Conservation (phyloP, 805 yeast genomes). For the Myxozyma melibiosi region DNA sequence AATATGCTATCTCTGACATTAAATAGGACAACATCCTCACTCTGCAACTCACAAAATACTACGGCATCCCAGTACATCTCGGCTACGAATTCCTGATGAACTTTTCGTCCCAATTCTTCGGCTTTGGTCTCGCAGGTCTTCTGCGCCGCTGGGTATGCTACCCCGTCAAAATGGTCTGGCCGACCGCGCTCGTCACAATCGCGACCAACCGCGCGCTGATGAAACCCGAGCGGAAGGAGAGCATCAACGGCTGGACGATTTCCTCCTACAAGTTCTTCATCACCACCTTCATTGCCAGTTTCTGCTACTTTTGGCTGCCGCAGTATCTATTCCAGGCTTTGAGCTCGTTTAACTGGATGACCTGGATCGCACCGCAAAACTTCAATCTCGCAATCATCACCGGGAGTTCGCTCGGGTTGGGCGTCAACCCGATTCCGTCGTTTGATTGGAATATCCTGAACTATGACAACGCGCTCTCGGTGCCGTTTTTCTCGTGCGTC, state of each 20-base stretch:
- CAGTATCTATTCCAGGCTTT: conserved; percentile 62
- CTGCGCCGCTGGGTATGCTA: conserved; percentile 60
- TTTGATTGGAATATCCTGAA: conserved; percentile 71
- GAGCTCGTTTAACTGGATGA: conserved; percentile 59
- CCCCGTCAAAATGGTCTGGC: conserved; percentile 72
- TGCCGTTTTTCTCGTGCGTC: conserved; percentile 41
- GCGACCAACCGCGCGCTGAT: conserved; percentile 57
- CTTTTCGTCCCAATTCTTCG: conserved; percentile 62
- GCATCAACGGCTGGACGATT: conserved; percentile 65
- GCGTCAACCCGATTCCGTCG: conserved; percentile 59
- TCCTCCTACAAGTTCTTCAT: conserved; percentile 55
- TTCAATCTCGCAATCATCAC: conserved; percentile 63
- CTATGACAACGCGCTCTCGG: conserved; percentile 31
- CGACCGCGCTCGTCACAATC: conserved; percentile 60
- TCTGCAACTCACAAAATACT: conserved; percentile 36
- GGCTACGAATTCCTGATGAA: conserved; percentile 59
- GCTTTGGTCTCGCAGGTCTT: conserved; percentile 69
- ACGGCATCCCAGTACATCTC: conserved; percentile 13
- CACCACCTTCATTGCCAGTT: conserved; percentile 46
- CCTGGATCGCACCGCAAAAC: conserved; percentile 63
- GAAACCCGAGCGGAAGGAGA: conserved; percentile 43
- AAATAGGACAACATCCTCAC: conserved; percentile 42
- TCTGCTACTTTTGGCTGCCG: conserved; percentile 62
- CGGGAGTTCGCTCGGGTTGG: conserved; percentile 64
- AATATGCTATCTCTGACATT: conserved; percentile 4